A percentile compares a stretch with the other conserved stretches of the same genome.
Conservation (phyloP, 2,329 filamentous ascomycete genomes). For the Colletotrichum phormii region DNA sequence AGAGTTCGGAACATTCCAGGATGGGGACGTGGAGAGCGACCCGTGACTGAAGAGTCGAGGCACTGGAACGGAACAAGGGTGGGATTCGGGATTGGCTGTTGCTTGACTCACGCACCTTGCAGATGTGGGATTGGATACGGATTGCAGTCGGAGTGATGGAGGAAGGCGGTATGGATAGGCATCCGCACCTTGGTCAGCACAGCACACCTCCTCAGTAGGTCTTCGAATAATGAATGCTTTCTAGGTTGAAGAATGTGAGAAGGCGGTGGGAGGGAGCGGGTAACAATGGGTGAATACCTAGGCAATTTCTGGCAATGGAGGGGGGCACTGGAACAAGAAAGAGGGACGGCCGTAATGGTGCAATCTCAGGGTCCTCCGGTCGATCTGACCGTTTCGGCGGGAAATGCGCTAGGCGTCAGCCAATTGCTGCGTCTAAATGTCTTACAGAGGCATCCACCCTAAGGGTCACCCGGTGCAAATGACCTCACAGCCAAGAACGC, state of each 20-base stretch:
- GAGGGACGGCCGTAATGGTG: slow-evolving; percentile 4
- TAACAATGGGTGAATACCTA: too few species aligned
- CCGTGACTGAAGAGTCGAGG: not conserved
- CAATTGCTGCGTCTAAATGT: slow-evolving; percentile 15
- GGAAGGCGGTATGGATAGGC: not conserved
- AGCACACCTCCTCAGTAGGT: too few species aligned
- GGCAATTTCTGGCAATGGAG: too few species aligned
- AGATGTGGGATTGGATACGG: slow-evolving; percentile 6
- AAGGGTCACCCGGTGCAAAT: slow-evolving; percentile 30
- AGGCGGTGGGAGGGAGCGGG: too few species aligned
- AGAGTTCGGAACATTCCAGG: not conserved
- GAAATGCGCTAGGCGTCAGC: slow-evolving; percentile 26
- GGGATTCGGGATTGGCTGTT: not conserved
- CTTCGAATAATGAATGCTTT: too few species aligned
- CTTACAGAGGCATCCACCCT: slow-evolving; percentile 19
- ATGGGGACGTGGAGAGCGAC: not conserved
- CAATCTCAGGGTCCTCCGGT: slow-evolving; percentile 33
- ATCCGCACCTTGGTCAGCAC: not conserved
- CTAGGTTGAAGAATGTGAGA: too few species aligned
- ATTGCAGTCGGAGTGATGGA: not conserved
- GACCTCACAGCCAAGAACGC: slow-evolving; percentile 33
- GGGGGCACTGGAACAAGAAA: not conserved
- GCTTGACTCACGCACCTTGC: slow-evolving; percentile 9
- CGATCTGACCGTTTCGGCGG: slow-evolving; percentile 27
- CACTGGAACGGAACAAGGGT: not conserved